phyloP scores from a whole-genome alignment of 352 stramenopile genomes.

The Aphanomyces euteiches region DNA sequence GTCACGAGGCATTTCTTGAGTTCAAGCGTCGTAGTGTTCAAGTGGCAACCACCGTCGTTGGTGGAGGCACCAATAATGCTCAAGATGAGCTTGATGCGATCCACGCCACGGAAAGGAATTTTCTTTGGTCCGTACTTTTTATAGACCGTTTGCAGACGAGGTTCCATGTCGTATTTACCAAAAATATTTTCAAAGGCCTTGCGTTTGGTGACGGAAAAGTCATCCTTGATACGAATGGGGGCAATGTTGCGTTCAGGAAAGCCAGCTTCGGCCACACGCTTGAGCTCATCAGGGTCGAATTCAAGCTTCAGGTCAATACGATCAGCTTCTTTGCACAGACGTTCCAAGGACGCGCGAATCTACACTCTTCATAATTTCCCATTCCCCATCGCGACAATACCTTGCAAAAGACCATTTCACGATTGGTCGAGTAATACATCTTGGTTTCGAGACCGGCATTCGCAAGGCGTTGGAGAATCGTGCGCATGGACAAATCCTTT shows the following conservation, averaged over 20 bases:
- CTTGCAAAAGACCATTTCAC: slow-evolving; percentile 74
- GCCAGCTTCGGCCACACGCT: slow-evolving; percentile 48
- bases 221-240: slow-evolving; percentile 58
- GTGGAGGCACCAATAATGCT: slow-evolving; percentile 61
- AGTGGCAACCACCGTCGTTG: slow-evolving; percentile 51
- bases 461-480: slow-evolving; percentile 60
- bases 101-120: slow-evolving; percentile 65
- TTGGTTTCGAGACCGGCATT: slow-evolving; percentile 74
- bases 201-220: slow-evolving; percentile 46
- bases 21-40: slow-evolving; percentile 54
- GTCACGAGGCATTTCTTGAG: slow-evolving; percentile 57
- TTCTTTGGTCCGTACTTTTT: slow-evolving; percentile 67
- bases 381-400: slow-evolving; percentile 27
- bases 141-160: slow-evolving; percentile 56
- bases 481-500: slow-evolving; percentile 70
- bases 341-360: slow-evolving; percentile 53
- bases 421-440: slow-evolving; percentile 72
- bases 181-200: slow-evolving; percentile 70
- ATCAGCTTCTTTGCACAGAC: slow-evolving; percentile 63
- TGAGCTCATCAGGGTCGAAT: slow-evolving; percentile 57
- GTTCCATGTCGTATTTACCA: slow-evolving; percentile 69
- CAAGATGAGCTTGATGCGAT: slow-evolving; percentile 70
- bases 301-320: slow-evolving; percentile 78
- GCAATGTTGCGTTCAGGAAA: slow-evolving; percentile 60
- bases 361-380: background rate